Percentiles rank a stretch among this genome's conserved stretches.
phyloP scores from a whole-genome alignment of 768 basidiomycete genomes.

The Chlorophyllum brunneum region DNA sequence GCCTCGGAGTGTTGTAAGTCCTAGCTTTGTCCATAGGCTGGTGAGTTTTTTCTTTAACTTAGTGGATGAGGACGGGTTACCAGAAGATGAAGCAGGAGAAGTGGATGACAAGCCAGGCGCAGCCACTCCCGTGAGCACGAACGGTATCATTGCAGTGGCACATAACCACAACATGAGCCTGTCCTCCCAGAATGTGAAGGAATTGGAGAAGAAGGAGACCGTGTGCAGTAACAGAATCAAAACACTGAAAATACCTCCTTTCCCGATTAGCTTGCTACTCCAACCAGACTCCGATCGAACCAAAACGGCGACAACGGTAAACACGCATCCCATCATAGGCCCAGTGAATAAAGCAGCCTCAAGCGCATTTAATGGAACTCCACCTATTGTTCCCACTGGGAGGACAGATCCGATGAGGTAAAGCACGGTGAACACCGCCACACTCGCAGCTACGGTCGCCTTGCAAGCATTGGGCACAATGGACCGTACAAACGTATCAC shows the following conservation, averaged over 20 bases:
- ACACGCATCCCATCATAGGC: slow-evolving; percentile 5
- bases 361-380: not conserved
- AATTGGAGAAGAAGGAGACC: slow-evolving; percentile 84
- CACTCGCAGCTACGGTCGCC: not conserved
- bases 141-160: slow-evolving; percentile 57
- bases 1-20: slow-evolving; percentile 56
- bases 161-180: slow-evolving; percentile 72
- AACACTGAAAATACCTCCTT: slow-evolving; percentile 45
- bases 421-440: not conserved
- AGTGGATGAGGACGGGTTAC: not conserved
- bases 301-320: not conserved
- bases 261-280: slow-evolving; percentile 17
- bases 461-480: not conserved
- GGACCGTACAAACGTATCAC: not conserved
- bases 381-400: not conserved
- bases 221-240: slow-evolving; percentile 65
- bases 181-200: slow-evolving; percentile 98
- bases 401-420: not conserved
- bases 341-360: slow-evolving; percentile 3
- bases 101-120: slow-evolving; percentile 8
- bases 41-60: not conserved
- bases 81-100: too few species aligned
- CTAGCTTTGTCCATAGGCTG: slow-evolving; percentile 21
- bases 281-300: not conserved
- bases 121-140: slow-evolving; percentile 53